Evolutionary conservation across 192 early-diverging fungal species (phyloP), one percentile per base, ranked within the genome.

Genomic region (Bifiguratus adelaidae): DNA sequence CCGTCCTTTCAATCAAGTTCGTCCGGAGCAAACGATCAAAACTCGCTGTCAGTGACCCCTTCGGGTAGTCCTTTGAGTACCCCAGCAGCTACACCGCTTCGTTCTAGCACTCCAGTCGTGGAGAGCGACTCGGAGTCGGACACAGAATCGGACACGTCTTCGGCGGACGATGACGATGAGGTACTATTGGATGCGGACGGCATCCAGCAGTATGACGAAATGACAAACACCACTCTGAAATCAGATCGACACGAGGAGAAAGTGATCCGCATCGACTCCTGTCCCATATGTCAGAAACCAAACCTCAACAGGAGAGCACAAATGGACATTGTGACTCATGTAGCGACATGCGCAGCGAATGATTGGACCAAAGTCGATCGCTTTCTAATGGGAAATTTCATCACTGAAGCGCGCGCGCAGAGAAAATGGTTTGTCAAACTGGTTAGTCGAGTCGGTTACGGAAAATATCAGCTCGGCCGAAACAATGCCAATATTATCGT

Each of bases 401-500:
- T 87, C 6, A 84, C 86, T 2, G 81, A 87, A 60, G 75, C 77
- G 2, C 65, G 83, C 47, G 82, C 86, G 4, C 76, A 80, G 38
- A 57, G 80, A 48, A 85, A 81, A 56, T 58, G 50, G 55, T 63
- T 54, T 50, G 55, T 63, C 20, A 63, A 63, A 29, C 40, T 63
- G 6, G 61, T 63, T 0, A 63, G 46, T 45, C 56, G 50, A 29
- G 55, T 63, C 13, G 61, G 61, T 3, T 63, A 63, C 30, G 42
- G 77, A 58, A 50, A 67, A 73, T 57, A 78, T 57, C 41, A 50
- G 13, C 41, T 42, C n/a, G 67, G 65, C 25, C 54, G 76, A 65
- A 78, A 67, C 45, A 72, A 76, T 61, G 81, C 83, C 30, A 86
- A 84, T 47, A 88, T 88, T 36, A 77, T 88, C 37, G 78, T 85